Evolutionary conservation across 768 basidiomycete species (phyloP).

Genomic region (Russula abietina): DNA sequence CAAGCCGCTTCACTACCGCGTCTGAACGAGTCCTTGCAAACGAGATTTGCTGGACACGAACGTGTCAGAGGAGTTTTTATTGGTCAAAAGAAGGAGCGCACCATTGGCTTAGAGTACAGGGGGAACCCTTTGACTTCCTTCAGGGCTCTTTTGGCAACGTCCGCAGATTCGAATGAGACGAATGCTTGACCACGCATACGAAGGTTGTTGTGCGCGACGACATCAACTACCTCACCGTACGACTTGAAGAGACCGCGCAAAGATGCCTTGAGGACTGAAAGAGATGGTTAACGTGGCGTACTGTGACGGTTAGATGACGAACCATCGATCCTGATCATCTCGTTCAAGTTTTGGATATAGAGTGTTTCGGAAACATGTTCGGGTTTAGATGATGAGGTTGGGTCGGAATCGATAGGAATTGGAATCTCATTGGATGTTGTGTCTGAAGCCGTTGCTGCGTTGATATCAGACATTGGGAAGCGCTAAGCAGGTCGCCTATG

Average conservation of each 20-base stretch:
- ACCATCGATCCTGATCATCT: constrained; percentile 84
- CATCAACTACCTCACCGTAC: constrained; percentile 89
- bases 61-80: background rate
- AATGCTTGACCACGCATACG: constrained; percentile 99
- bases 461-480: constrained; percentile 17
- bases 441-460: constrained; percentile 4
- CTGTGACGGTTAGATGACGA: constrained; percentile 18
- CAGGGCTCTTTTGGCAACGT: constrained; percentile 81
- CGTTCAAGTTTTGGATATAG: constrained; percentile 95
- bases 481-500: background rate
- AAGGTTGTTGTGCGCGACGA: constrained; percentile 91
- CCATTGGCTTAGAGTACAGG: constrained; percentile 95
- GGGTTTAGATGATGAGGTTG: constrained; percentile 30
- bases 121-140: constrained; percentile 94
- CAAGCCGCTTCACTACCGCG: constrained; percentile 74
- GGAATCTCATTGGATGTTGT: constrained; percentile 11
- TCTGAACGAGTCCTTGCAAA: constrained; percentile 89
- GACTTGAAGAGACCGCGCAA: constrained; percentile 85
- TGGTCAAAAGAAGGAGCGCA: constrained; percentile 32
- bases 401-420: constrained; percentile 21
- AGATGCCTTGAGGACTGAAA: constrained; percentile 78
- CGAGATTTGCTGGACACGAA: constrained; percentile 72
- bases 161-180: constrained; percentile 80
- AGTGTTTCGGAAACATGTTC: constrained; percentile 74
- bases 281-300: constrained; percentile 17